phyloP scores from a whole-genome alignment of 1,139 yeast genomes.

The Blastobotrys ciferrii region DNA sequence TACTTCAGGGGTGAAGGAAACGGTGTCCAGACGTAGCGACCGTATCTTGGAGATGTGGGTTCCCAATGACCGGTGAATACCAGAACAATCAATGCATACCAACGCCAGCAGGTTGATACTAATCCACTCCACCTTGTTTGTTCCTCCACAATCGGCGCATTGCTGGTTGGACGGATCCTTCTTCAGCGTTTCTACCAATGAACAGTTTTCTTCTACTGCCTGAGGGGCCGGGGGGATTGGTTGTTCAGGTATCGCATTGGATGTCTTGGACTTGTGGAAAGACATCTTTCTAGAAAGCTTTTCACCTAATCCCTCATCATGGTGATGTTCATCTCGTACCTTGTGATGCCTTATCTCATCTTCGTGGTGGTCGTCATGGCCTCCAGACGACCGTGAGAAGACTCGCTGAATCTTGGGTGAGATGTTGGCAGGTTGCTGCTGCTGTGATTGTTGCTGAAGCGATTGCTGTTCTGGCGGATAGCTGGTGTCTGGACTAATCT shows the following conservation, averaged over 20 bases:
- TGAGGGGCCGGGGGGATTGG: neutral
- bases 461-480: neutral
- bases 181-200: neutral
- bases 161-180: conserved; percentile 49
- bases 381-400: conserved; percentile 9
- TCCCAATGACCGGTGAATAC: conserved; percentile 73
- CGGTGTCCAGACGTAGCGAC: conserved; percentile 73
- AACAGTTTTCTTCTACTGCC: neutral
- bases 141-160: conserved; percentile 81
- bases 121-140: conserved; percentile 76
- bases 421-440: neutral
- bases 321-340: conserved; percentile 1
- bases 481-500: neutral
- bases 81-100: conserved; percentile 80
- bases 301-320: conserved; percentile 4
- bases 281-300: conserved; percentile 12
- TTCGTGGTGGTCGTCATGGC: conserved; percentile 1
- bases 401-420: conserved; percentile 11
- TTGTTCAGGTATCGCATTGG: conserved; percentile 3
- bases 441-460: neutral
- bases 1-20: conserved; percentile 62
- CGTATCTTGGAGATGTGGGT: conserved; percentile 71
- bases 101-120: conserved; percentile 72
- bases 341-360: conserved; percentile 1
- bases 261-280: conserved; percentile 4